phyloP scores from a whole-genome alignment of 2,329 filamentous ascomycete species.

The Curvularia spicifera region DNA sequence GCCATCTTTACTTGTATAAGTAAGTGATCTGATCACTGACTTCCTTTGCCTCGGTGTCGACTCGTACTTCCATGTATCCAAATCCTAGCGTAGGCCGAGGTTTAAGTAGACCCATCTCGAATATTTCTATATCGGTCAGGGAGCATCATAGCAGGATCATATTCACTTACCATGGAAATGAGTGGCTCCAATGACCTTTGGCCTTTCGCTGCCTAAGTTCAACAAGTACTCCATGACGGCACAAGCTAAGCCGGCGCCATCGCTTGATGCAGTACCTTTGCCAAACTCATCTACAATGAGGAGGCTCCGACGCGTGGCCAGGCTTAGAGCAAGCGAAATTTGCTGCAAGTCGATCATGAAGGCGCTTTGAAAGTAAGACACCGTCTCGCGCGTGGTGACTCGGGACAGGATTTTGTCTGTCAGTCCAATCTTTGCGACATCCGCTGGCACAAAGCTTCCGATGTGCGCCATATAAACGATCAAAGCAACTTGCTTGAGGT shows the following conservation, averaged over 20 bases:
- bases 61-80: conserved; percentile 73
- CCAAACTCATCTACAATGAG: conserved; percentile 93
- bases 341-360: conserved; percentile 89
- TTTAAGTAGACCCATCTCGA: conserved; percentile 66
- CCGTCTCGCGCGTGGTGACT: conserved; percentile 75
- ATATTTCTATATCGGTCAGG: conserved; percentile 63
- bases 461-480: conserved; percentile 93
- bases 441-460: conserved; percentile 86
- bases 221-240: conserved; percentile 66
- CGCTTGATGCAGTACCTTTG: conserved; percentile 69
- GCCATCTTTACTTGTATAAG: conserved; percentile 66
- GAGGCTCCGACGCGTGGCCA: conserved; percentile 77
- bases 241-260: conserved; percentile 69
- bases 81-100: conserved; percentile 62
- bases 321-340: conserved; percentile 75
- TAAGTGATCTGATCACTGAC: conserved; percentile 71
- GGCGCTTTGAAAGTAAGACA: conserved; percentile 68
- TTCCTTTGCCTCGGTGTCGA: conserved; percentile 60
- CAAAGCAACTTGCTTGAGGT: conserved; percentile 89
- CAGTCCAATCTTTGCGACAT: conserved; percentile 76
- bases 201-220: conserved; percentile 55
- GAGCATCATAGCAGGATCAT: neutral
- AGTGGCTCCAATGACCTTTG: conserved; percentile 67
- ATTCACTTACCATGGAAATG: conserved; percentile 63
- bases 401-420: conserved; percentile 93